Conservation (phyloP, 306 rosid genomes). For the Dryas octopetala region DNA sequence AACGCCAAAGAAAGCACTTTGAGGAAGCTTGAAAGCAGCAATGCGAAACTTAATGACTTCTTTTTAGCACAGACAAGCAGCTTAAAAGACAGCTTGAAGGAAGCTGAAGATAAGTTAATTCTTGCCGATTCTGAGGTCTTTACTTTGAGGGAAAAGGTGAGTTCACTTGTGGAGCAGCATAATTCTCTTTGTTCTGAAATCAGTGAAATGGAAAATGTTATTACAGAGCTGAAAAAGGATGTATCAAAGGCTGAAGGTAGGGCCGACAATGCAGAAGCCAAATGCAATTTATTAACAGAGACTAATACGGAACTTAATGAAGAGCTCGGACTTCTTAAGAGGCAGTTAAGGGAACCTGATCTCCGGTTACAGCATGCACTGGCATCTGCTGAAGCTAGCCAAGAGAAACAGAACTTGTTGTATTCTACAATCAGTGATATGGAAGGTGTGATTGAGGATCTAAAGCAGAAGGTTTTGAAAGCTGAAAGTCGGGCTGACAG, state of each 20-base stretch:
- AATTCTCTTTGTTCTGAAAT: constrained; percentile 28
- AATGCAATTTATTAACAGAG: constrained; percentile 35
- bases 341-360: constrained; percentile 56
- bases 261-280: constrained; percentile 49
- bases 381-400: constrained; percentile 85
- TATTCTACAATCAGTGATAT: constrained; percentile 63
- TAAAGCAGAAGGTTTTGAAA: constrained; percentile 66
- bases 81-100: constrained; percentile 38
- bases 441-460: constrained; percentile 72
- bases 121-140: constrained; percentile 38
- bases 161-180: constrained; percentile 49
- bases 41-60: constrained; percentile 25
- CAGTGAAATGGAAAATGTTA: constrained; percentile 39
- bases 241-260: constrained; percentile 41
- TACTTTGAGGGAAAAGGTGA: constrained; percentile 41
- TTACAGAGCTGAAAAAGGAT: constrained; percentile 39
- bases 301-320: constrained; percentile 42
- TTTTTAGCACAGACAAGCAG: constrained; percentile 33
- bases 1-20: constrained; percentile 38
- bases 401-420: constrained; percentile 77
- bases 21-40: constrained; percentile 33
- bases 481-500: constrained; percentile 71
- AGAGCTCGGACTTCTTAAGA: constrained; percentile 46
- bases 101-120: constrained; percentile 48
- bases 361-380: constrained; percentile 59